These are phyloP conservation scores for Dunaliella sp. DNA, from an alignment of 139 green algal genomes.

Conservation along the genomic window DNA sequence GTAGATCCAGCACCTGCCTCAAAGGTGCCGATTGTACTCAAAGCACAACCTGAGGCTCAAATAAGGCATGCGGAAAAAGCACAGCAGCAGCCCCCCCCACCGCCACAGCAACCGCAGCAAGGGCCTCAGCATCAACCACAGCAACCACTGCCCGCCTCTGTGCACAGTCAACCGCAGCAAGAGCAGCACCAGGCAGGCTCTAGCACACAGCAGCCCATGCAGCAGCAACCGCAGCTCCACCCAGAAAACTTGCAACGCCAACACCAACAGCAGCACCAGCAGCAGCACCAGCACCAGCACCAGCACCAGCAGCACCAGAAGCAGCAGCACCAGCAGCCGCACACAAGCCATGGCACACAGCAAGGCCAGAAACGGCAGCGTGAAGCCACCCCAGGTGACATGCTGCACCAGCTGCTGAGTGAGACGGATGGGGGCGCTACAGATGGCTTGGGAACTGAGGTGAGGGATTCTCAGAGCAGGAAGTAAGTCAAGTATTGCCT, in stretches of 20 bases:
- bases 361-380: neutral
- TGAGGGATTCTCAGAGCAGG: no score
- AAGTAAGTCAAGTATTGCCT: no score
- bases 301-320: neutral
- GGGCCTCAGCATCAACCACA: neutral
- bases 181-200: neutral
- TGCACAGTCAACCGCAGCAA: neutral
- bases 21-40: no score
- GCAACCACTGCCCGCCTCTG: no score
- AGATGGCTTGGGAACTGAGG: neutral
- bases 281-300: neutral
- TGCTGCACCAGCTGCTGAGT: neutral
- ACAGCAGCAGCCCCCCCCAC: neutral
- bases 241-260: neutral
- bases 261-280: neutral
- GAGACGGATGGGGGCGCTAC: neutral
- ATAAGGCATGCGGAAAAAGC: no score
- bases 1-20: no score
- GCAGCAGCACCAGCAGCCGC: neutral
- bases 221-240: neutral
- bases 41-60: no score
- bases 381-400: neutral
- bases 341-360: no score
- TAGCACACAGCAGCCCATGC: neutral
- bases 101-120: neutral